Evolutionary conservation across 805 yeast genomes (phyloP), one percentile per base, ranked within the genome.

Genomic region (Alloascoidea africana): DNA sequence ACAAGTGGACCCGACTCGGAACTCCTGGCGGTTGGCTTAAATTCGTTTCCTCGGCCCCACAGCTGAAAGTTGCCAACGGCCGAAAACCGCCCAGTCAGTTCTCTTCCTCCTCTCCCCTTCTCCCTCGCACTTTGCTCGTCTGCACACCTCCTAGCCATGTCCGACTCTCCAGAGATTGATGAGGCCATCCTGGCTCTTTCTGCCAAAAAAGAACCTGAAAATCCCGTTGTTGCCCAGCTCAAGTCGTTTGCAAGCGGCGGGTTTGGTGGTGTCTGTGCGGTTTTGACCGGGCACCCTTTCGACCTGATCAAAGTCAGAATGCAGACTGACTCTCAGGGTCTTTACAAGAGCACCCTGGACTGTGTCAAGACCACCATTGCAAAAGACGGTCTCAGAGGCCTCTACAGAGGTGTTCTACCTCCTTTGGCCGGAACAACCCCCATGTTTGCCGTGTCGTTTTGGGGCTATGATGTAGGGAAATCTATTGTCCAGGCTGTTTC

Each of bases 341-440:
- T 72, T 27, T 75, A 73, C 47, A 56, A 65, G 4, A 65, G 81
- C 4, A 68, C 94, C 6, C 44, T 68, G 2, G 73, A 71, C 33
- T 89, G 91, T n/a, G 65, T 85, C 16, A 68, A 63, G 46, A 68
- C 67, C 23, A 86, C 93, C 2, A 44, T 89, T 27, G 69, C 68
- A n/a, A 66, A 68, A 17, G 85, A 80, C 43, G 94, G 95, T 0
- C 71, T 74, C 3, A 45, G 65, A 17, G 96, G 97, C 1, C 73
- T 89, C 45, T 89, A 89, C 59, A 66, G 94, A 52, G 98, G 98
- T 41, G 96, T 91, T 19, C 66, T 82, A 8, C 95, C 97, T 11
- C 98, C 98, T 2, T 61, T 89, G 38, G 54, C 83, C n/a, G 98
- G 98, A 16, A 96, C 89, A 16, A 91, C 97, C 0, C 98, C 98